Conservation (phyloP, 441 rosid genomes). For the Populus hybrid region DNA sequence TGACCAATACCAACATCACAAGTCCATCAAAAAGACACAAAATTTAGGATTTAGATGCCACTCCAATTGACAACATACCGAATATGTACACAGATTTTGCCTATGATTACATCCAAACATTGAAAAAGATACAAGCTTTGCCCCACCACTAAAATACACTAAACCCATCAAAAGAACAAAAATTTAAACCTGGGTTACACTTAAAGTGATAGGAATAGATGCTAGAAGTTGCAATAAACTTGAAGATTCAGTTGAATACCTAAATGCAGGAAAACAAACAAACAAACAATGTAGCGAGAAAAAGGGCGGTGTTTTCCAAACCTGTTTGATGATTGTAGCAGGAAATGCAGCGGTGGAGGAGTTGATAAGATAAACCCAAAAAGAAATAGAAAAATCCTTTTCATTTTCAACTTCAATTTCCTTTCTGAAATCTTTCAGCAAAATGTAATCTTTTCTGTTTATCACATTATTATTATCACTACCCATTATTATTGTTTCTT, state of each 20-base stretch:
- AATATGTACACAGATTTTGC: not conserved
- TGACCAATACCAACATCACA: not conserved
- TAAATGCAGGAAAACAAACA: not conserved
- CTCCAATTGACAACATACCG: not conserved
- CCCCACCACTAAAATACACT: not conserved
- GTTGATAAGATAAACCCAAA: slow-evolving; percentile 62
- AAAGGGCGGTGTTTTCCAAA: slow-evolving; percentile 2
- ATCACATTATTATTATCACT: slow-evolving; percentile 19
- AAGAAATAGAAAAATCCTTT: slow-evolving; percentile 49
- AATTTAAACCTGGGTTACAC: not conserved
- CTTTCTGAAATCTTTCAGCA: slow-evolving; percentile 53
- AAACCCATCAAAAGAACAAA: not conserved
- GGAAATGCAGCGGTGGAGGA: slow-evolving; percentile 42
- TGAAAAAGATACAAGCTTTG: not conserved
- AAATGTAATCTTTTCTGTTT: slow-evolving; percentile 37
- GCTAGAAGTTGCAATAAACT: not conserved
- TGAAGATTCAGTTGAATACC: not conserved
- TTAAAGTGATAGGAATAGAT: not conserved
- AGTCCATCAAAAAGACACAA: not conserved
- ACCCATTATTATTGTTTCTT: not conserved
- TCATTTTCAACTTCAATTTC: slow-evolving; percentile 41
- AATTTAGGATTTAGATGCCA: not conserved
- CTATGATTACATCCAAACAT: not conserved
- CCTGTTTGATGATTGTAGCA: slow-evolving; percentile 58
- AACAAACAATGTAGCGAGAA: not conserved